phyloP scores from a whole-genome alignment of 805 yeast genomes.

The Priceomyces castillae region DNA sequence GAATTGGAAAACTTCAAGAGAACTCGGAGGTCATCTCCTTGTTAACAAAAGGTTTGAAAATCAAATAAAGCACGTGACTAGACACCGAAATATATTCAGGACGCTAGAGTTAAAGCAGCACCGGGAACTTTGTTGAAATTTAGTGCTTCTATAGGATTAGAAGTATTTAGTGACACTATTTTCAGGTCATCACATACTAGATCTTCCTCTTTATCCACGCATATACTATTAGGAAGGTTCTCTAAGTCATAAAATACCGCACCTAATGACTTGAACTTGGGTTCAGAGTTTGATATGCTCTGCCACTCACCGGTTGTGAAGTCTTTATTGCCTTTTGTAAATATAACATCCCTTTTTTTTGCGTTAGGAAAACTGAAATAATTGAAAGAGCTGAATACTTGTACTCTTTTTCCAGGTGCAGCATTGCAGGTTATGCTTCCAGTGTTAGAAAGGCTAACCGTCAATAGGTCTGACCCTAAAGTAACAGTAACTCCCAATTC shows the following conservation, averaged over 20 bases:
- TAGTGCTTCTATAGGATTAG: not conserved
- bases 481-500: slow-evolving; percentile 10
- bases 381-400: slow-evolving; percentile 15
- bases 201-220: slow-evolving; percentile 13
- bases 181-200: slow-evolving; percentile 9
- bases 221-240: slow-evolving; percentile 12
- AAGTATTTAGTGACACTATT: not conserved
- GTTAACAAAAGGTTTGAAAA: too few relatives aligned
- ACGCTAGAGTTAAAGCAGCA: not conserved
- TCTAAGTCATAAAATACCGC: slow-evolving; percentile 14
- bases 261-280: slow-evolving; percentile 11
- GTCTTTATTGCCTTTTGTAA: slow-evolving; percentile 5
- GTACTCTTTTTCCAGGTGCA: slow-evolving; percentile 15
- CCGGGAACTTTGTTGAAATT: not conserved
- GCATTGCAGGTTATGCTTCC: slow-evolving; percentile 18
- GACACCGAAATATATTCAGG: not conserved
- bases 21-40: too few relatives aligned
- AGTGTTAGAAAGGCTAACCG: slow-evolving; percentile 9
- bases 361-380: slow-evolving; percentile 16
- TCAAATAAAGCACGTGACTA: not conserved
- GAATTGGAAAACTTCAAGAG: not conserved
- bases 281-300: slow-evolving; percentile 2
- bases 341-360: slow-evolving; percentile 9
- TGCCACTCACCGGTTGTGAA: slow-evolving; percentile 11
- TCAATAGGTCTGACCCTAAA: slow-evolving; percentile 10